Conservation (phyloP, 768 basidiomycete genomes). For the Collybia nuda region DNA sequence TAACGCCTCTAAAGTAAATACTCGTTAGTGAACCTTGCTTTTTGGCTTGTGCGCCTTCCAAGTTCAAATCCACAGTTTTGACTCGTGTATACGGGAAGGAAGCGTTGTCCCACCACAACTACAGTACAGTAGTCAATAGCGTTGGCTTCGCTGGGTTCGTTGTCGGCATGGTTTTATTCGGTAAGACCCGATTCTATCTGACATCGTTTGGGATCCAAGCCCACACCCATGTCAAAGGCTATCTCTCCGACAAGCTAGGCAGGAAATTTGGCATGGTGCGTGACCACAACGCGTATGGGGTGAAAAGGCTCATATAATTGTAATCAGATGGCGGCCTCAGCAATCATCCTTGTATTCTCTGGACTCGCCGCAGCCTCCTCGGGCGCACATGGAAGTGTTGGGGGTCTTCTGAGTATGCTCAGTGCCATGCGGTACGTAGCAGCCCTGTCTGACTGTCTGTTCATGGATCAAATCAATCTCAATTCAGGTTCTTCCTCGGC, state of each 20-base stretch:
- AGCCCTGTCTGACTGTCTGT: neutral
- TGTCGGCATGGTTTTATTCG: conserved; percentile 80
- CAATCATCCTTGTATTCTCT: conserved; percentile 81
- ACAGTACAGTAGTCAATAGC: conserved; percentile 62
- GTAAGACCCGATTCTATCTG: conserved; percentile 22
- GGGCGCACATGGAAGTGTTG: conserved; percentile 67
- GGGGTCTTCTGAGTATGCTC: conserved; percentile 75
- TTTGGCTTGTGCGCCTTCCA: neutral
- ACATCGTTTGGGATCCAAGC: neutral
- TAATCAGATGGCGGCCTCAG: conserved; percentile 71
- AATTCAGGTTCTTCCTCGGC: conserved; percentile 74
- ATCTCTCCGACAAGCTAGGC: conserved; percentile 81
- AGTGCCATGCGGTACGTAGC: conserved; percentile 64
- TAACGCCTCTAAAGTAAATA: conserved; percentile 51
- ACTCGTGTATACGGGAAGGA: conserved; percentile 64
- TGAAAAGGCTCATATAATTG: conserved; percentile 8
- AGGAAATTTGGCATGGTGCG: conserved; percentile 85
- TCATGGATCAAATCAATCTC: neutral
- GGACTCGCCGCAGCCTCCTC: conserved; percentile 79
- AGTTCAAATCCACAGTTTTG: conserved; percentile 49
- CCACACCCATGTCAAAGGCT: conserved; percentile 32
- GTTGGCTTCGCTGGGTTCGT: conserved; percentile 81
- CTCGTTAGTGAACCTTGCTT: conserved; percentile 39
- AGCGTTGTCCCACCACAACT: conserved; percentile 49
- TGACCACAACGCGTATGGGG: neutral